Conservation (phyloP, 1,284 basidiomycete species). For the Cryptococcus amylolentus region DNA sequence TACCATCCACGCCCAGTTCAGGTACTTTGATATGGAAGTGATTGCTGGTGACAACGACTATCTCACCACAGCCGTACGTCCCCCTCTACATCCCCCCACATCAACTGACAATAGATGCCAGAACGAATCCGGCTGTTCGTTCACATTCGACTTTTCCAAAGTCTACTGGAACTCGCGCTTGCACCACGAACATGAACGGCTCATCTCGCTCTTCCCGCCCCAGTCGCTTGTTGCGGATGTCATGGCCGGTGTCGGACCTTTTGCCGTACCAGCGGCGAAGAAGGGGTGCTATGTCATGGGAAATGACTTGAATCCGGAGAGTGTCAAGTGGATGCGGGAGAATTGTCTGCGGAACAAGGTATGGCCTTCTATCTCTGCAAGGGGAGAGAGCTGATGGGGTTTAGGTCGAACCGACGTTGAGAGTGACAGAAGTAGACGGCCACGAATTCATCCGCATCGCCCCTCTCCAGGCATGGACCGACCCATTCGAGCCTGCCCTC, state of each 20-base stretch:
- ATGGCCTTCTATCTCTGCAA: neutral
- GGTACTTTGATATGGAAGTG: conserved; percentile 96
- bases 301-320: conserved; percentile 92
- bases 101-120: conserved; percentile 38
- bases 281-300: conserved; percentile 83
- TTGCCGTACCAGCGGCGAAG: conserved; percentile 87
- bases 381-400: neutral
- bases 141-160: conserved; percentile 89
- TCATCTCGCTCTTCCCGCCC: conserved; percentile 67
- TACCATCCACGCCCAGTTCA: conserved; percentile 78
- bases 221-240: conserved; percentile 81
- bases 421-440: conserved; percentile 76
- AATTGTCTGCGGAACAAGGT: conserved; percentile 76
- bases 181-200: conserved; percentile 82
- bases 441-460: conserved; percentile 70
- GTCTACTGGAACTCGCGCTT: conserved; percentile 99
- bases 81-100: neutral
- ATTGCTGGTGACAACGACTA: conserved; percentile 86
- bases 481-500: neutral
- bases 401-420: conserved; percentile 66
- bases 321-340: conserved; percentile 69
- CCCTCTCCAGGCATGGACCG: conserved; percentile 56
- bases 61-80: conserved; percentile 72
- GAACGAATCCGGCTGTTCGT: conserved; percentile 78
- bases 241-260: conserved; percentile 97